Evolutionary conservation across 768 basidiomycete genomes (phyloP).

Genomic region (Nidularia sp.): DNA sequence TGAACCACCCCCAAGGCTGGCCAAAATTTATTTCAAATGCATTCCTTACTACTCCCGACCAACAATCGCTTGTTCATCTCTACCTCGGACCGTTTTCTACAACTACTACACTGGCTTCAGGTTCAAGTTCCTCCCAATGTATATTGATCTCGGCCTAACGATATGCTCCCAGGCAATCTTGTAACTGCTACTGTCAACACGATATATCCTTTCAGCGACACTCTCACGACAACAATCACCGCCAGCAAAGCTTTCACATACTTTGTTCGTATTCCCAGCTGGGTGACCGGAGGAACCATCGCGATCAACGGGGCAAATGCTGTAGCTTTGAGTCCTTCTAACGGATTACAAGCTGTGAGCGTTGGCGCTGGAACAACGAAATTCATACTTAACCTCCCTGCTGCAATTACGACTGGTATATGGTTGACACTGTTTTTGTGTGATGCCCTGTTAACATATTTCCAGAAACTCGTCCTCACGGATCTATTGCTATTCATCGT

Average conservation of each 20-base stretch:
- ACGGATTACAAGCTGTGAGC: constrained; percentile 39
- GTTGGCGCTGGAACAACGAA: constrained; percentile 37
- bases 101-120: constrained; percentile 30
- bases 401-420: constrained; percentile 41
- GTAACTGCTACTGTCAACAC: constrained; percentile 44
- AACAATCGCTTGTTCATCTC: constrained; percentile 39
- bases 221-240: constrained; percentile 38
- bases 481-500: constrained; percentile 49
- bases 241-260: constrained; percentile 40
- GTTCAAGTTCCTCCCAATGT: constrained; percentile 15
- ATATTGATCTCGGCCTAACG: constrained; percentile 16
- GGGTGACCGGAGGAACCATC: constrained; percentile 43
- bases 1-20: constrained; percentile 52
- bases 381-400: constrained; percentile 40
- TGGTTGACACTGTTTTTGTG: not conserved
- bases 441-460: not conserved
- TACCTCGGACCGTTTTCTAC: constrained; percentile 46
- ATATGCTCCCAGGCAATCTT: constrained; percentile 25
- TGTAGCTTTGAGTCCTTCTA: constrained; percentile 31
- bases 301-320: constrained; percentile 33
- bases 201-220: constrained; percentile 48
- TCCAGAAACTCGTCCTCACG: constrained; percentile 45
- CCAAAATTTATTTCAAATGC: constrained; percentile 51
- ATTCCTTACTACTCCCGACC: constrained; percentile 44
- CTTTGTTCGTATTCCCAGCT: constrained; percentile 46